Evolutionary conservation across 768 basidiomycete species (phyloP).

Genomic region (Lentinula detonsa): DNA sequence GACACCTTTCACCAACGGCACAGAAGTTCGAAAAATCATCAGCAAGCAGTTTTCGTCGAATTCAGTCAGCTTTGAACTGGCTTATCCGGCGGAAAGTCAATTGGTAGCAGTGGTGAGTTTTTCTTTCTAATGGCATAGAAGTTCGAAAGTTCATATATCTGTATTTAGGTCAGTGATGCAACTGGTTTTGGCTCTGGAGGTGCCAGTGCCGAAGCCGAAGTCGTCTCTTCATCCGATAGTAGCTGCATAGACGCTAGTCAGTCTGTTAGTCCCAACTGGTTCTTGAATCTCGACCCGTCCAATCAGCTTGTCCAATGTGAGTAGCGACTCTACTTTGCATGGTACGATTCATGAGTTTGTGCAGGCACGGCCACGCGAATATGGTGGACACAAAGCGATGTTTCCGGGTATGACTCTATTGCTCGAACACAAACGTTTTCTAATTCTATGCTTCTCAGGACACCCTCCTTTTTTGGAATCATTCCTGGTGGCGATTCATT

Average conservation of each 20-base stretch:
- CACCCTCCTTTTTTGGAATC: slow-evolving; percentile 57
- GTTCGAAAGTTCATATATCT: slow-evolving; percentile 2
- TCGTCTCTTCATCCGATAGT: slow-evolving; percentile 41
- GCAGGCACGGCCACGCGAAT: slow-evolving; percentile 39
- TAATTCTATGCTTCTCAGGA: slow-evolving; percentile 27
- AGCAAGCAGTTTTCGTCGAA: slow-evolving; percentile 43
- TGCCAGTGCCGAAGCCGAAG: slow-evolving; percentile 61
- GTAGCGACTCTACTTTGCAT: background rate
- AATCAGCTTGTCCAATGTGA: slow-evolving; percentile 64
- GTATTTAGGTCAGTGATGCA: slow-evolving; percentile 48
- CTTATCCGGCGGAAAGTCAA: slow-evolving; percentile 62
- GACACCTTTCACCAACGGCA: slow-evolving; percentile 50
- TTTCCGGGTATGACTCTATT: slow-evolving; percentile 42
- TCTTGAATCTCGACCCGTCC: slow-evolving; percentile 54
- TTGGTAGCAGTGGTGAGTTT: slow-evolving; percentile 73
- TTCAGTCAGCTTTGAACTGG: slow-evolving; percentile 48
- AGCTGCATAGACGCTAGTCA: slow-evolving; percentile 53
- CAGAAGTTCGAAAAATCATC: slow-evolving; percentile 59
- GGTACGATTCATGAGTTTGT: background rate
- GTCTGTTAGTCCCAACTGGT: slow-evolving; percentile 46
- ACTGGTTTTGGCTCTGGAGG: slow-evolving; percentile 68
- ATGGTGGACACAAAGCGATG: slow-evolving; percentile 52
- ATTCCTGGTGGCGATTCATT: slow-evolving; percentile 82
- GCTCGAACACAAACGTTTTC: background rate
- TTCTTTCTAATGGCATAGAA: background rate